Base-by-base conservation (phyloP, 2,329 filamentous ascomycete genomes). In the Diaporthe sp. region DNA sequence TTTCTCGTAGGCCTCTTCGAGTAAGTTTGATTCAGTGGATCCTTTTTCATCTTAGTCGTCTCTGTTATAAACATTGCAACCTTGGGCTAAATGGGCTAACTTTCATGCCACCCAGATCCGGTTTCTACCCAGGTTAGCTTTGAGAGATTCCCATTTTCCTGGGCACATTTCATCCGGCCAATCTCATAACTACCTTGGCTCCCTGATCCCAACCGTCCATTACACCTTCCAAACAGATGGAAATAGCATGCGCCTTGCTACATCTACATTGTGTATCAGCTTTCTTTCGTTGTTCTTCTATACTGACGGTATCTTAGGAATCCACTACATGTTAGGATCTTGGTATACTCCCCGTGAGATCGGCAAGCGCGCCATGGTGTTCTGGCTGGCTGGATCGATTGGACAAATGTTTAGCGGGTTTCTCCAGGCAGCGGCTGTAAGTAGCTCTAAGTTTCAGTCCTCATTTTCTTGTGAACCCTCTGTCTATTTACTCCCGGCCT, bases 301-400 rank as follows among this genome's bases (percentile, higher is more conserved):
- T n/a, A 10, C 47, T 68, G 31, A 68, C 47, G 20, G 6, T 17
- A 17, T 20, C 3, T 9, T 17, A 68, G 63, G 63, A 9, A 85
- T 81, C 4, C 85, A 86, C 76, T 87, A 86, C 75, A 82, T 87
- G 71, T 82, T 87, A 3, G 85, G 86, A 9, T 84, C 88, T 0
- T 93, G 91, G 91, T 93, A 92, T 78, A 92, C 88, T 0, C 86
- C 87, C 22, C 84, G 85, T 17, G 91, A 93, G 76, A 86, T 93
- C 0, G 91, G 90, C 0, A 93, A 93, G 80, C 87, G 92, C 1
- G 90, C 87, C 5, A 91, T 90, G 63, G 89, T 93, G 67, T 93
- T 93, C 79, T 92, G 90, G 1, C 86, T 89, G 0, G 90, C 89
- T 15, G 91, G 90, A 0, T 85, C 92, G 1, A 89, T 89, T 0